Evolutionary conservation across 345 rosid genomes (phyloP).

Genomic region (Populus tremula): DNA sequence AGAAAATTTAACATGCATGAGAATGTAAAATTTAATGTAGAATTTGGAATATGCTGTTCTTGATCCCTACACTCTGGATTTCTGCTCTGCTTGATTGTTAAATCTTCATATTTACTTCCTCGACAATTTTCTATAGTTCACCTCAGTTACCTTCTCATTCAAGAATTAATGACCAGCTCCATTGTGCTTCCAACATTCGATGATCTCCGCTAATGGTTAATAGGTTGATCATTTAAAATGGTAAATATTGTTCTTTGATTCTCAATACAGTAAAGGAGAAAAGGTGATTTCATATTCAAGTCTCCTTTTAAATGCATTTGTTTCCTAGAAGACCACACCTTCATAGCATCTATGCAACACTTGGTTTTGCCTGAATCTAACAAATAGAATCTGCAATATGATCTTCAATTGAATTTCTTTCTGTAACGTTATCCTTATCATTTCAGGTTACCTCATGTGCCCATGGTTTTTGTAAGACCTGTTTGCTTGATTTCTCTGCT

Average conservation of each 20-base stretch:
- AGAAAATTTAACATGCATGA: no score
- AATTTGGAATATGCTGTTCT: not conserved
- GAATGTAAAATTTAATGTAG: not conserved
- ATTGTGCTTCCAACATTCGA: not conserved
- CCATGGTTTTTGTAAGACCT: slow-evolving; percentile 85
- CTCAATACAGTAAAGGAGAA: not conserved
- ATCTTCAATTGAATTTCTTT: not conserved
- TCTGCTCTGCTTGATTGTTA: not conserved
- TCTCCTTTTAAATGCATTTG: not conserved
- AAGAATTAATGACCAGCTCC: not conserved
- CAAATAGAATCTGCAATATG: not conserved
- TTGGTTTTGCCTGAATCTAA: not conserved
- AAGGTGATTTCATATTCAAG: not conserved
- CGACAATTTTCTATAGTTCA: not conserved
- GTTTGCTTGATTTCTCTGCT: slow-evolving; percentile 70
- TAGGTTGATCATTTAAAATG: not conserved
- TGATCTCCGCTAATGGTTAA: not conserved
- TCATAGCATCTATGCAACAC: not conserved
- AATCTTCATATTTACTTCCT: not conserved
- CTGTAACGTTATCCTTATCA: not conserved
- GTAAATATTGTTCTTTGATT: not conserved
- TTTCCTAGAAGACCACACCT: no score
- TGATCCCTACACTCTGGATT: not conserved
- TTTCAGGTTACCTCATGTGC: slow-evolving; percentile 76
- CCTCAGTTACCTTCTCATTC: not conserved